Conservation (phyloP, 306 rosid genomes). For the Ziziphus jujuba region DNA sequence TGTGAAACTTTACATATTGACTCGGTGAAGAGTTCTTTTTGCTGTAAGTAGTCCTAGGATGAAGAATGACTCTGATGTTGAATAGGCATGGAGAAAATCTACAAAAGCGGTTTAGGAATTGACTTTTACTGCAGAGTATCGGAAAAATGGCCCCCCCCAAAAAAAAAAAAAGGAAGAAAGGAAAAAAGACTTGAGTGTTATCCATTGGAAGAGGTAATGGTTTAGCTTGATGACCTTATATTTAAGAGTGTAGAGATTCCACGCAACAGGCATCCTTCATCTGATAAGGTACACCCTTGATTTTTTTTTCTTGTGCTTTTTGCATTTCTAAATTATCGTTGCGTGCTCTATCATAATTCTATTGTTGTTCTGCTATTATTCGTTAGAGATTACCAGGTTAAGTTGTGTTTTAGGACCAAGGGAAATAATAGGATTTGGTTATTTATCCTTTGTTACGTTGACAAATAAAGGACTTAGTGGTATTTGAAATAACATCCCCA, state of each 20-base stretch:
- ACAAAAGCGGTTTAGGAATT: slow-evolving; percentile 39
- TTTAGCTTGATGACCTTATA: slow-evolving; percentile 26
- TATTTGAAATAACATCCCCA: slow-evolving; percentile 14
- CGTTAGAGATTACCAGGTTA: neutral
- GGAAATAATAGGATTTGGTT: slow-evolving; percentile 17
- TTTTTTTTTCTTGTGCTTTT: slow-evolving; percentile 5
- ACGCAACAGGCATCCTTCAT: slow-evolving; percentile 37
- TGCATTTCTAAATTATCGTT: slow-evolving; percentile 1
- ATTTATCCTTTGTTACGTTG: neutral
- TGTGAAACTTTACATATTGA: slow-evolving; percentile 24
- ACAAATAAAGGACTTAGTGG: neutral
- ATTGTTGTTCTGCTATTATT: slow-evolving; percentile 16
- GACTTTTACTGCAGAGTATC: slow-evolving; percentile 31
- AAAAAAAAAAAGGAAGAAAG: neutral
- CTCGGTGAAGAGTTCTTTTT: slow-evolving; percentile 31
- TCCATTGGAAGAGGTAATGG: slow-evolving; percentile 43
- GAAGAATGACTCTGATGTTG: slow-evolving; percentile 46
- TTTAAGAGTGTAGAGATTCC: slow-evolving; percentile 36
- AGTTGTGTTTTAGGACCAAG: neutral
- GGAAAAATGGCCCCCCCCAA: slow-evolving; percentile 17
- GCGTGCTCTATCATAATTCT: slow-evolving; percentile 18
- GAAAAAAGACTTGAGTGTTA: slow-evolving; percentile 36
- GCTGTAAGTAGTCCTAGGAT: slow-evolving; percentile 35
- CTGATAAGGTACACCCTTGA: slow-evolving; percentile 40
- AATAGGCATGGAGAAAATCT: slow-evolving; percentile 44